phyloP scores from a whole-genome alignment of 768 basidiomycete species.

The Serendipita vermifera region DNA sequence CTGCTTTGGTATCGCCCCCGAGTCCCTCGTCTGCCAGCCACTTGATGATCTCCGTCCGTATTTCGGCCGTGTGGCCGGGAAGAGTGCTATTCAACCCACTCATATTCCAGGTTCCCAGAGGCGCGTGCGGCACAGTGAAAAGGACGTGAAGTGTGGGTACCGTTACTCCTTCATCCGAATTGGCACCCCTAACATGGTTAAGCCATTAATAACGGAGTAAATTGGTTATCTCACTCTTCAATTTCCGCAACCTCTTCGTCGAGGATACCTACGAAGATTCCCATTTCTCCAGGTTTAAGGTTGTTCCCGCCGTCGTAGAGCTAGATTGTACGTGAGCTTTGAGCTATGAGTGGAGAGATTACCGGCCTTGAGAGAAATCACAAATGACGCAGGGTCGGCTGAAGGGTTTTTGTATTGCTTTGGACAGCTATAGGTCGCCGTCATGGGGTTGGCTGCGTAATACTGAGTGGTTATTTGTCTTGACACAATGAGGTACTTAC shows the following conservation, averaged over 20 bases:
- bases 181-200: no score
- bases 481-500: neutral
- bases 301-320: slow-evolving; percentile 42
- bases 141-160: slow-evolving; percentile 15
- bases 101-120: slow-evolving; percentile 12
- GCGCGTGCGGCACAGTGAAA: neutral
- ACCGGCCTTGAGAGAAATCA: neutral
- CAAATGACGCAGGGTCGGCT: neutral
- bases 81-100: slow-evolving; percentile 13
- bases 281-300: slow-evolving; percentile 48
- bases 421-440: neutral
- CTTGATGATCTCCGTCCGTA: slow-evolving; percentile 43
- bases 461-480: neutral
- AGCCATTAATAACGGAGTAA: no score
- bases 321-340: slow-evolving; percentile 32
- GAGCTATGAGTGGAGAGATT: no score
- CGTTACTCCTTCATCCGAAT: neutral
- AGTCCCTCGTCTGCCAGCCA: slow-evolving; percentile 67
- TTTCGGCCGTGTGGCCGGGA: neutral
- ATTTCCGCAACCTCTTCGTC: neutral
- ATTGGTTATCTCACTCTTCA: neutral
- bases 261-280: slow-evolving; percentile 62
- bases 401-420: neutral
- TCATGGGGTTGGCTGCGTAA: neutral
- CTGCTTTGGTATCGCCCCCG: slow-evolving; percentile 52